Conservation (phyloP, 1,284 basidiomycete genomes). For the Ustilago shanxiensis region DNA sequence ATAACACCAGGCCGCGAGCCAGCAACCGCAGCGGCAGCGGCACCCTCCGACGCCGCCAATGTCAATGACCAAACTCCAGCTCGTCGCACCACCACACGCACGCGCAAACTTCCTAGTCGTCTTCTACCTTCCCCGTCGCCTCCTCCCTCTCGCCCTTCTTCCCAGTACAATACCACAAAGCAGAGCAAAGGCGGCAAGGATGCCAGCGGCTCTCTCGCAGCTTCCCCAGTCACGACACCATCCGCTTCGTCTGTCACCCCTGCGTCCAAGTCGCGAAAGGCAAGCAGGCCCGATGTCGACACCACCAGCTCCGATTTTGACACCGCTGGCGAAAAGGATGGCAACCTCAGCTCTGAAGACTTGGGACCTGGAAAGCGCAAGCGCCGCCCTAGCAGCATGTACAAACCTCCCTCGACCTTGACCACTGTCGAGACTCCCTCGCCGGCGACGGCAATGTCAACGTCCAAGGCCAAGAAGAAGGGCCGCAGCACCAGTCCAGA, state of each 20-base stretch:
- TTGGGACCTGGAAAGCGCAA: conserved; percentile 56
- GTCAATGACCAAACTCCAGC: conserved; percentile 35
- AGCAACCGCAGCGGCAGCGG: conserved; percentile 8
- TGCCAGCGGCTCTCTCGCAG: background rate
- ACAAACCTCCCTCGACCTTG: conserved; percentile 58
- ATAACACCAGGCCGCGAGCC: conserved; percentile 12
- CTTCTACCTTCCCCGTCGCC: conserved; percentile 54
- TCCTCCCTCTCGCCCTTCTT: conserved; percentile 43
- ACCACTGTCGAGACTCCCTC: conserved; percentile 44
- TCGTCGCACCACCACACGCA: conserved; percentile 50
- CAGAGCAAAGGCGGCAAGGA: conserved; percentile 37
- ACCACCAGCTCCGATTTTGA: conserved; percentile 17
- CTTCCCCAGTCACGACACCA: conserved; percentile 12
- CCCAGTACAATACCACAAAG: conserved; percentile 35
- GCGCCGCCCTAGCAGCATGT: conserved; percentile 62
- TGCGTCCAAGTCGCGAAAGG: conserved; percentile 18
- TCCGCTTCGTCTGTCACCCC: conserved; percentile 6
- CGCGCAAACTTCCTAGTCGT: conserved; percentile 52
- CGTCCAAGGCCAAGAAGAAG: conserved; percentile 45
- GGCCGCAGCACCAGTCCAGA: conserved; percentile 46
- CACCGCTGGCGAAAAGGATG: conserved; percentile 23
- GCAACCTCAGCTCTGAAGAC: conserved; percentile 18
- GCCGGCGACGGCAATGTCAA: conserved; percentile 14
- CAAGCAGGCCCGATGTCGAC: conserved; percentile 22
- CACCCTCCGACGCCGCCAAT: conserved; percentile 16